Evolutionary conservation across 371 early-diverging fungal species (phyloP).

Genomic region (Rhizomucor miehei): DNA sequence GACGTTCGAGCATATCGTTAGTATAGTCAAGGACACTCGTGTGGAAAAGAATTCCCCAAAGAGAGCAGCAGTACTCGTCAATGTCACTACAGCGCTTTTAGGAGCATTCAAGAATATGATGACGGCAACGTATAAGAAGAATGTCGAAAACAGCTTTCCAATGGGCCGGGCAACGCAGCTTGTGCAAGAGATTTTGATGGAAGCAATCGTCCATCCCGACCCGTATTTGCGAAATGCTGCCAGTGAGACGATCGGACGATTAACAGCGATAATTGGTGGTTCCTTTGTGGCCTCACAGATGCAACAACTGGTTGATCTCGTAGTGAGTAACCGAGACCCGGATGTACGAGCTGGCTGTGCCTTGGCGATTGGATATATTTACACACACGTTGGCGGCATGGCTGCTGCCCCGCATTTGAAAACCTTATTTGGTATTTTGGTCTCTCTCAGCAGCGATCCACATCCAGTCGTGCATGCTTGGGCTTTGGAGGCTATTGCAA

Average conservation of each 20-base stretch:
- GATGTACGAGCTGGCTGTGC: slow-evolving; percentile 91
- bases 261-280: slow-evolving; percentile 74
- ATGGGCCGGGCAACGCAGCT: slow-evolving; percentile 50
- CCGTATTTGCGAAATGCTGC: slow-evolving; percentile 73
- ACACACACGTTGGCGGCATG: slow-evolving; percentile 88
- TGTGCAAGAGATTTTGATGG: slow-evolving; percentile 59
- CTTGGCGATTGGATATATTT: slow-evolving; percentile 87
- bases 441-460: slow-evolving; percentile 87
- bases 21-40: slow-evolving; percentile 58
- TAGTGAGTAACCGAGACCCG: slow-evolving; percentile 90
- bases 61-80: slow-evolving; percentile 76
- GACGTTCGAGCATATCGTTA: slow-evolving; percentile 71
- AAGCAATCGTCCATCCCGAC: slow-evolving; percentile 70
- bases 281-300: slow-evolving; percentile 78
- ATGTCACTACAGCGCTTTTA: slow-evolving; percentile 71
- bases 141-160: slow-evolving; percentile 26
- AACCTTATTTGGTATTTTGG: slow-evolving; percentile 85
- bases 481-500: slow-evolving; percentile 85
- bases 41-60: slow-evolving; percentile 74
- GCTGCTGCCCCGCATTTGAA: slow-evolving; percentile 82
- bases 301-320: slow-evolving; percentile 80
- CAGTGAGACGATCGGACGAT: slow-evolving; percentile 80
- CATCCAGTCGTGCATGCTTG: slow-evolving; percentile 94
- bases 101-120: slow-evolving; percentile 65
- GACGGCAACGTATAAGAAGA: slow-evolving; percentile 28